Base-by-base conservation (phyloP, 106 monocot species). In the Platanthera zijinensis region DNA sequence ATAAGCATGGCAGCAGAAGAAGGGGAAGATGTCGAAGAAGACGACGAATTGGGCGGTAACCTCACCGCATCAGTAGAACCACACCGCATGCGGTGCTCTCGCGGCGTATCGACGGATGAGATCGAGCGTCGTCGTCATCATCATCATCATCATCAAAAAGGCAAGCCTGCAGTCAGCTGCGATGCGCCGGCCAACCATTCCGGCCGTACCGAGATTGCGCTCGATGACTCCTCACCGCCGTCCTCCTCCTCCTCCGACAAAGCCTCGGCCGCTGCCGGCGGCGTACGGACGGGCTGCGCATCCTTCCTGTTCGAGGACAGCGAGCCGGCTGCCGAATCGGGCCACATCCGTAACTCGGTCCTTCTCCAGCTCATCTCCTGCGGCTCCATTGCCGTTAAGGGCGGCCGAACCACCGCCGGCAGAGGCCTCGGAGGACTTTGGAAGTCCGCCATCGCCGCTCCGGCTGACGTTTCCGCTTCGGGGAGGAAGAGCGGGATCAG, bases 331-430 rank as follows among this genome's bases (percentile, higher is more conserved):
- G 63, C 19, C 53, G 67, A 75, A 19, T 63, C 75, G 15, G 73
- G 56, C 0, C 62, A 52, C 70, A 79, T 5, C 50, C 78, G 83
- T 17, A 84, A 76, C 78, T 87, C 95, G 51, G 79, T 92, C 22
- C 83, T 95, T 6, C 79, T 89, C 71, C 92, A 95, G 22, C 84
- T 95, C 52, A 95, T 95, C 19, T 78, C 92, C 7, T 95, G 95
- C 75, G 92, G 95, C 18, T 78, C 89, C 10, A 54, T 32, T 39
- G 83, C 84, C 7, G 48, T 32, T 46, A 79, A 75, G 70, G 68
- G 72, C 0, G 66, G 79, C 22, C n/a, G 57, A n/a, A 49, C 72
- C 14, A 25, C 5, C 18, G 14, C 8, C 10, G 52, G 50, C n/a
- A 32, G 57, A 10, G 69, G 79, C 0, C 67, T 13, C 69, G 8